Base-by-base conservation (phyloP, 2,329 filamentous ascomycete species). In the Gaeumannomyces sp. region DNA sequence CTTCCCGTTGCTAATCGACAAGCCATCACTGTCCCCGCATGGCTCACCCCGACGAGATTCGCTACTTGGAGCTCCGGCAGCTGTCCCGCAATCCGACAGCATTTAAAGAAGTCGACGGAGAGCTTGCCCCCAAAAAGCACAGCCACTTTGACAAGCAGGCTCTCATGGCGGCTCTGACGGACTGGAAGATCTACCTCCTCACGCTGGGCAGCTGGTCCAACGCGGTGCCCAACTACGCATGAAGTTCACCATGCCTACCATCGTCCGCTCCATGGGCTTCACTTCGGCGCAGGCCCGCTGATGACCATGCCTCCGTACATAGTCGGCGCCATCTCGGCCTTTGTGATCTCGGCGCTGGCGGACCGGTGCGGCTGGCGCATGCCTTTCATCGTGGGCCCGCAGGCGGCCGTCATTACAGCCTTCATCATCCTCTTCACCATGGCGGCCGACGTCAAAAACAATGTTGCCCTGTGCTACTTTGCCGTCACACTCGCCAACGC, bases 1-100 rank as follows among this genome's bases (percentile, higher is more conserved):
- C 71, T 78, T 79, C 70, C 77, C 83, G 68, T 74, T 85, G 3
- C 77, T 81, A 27, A 80, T 76, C 27, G 78, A 81, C 70, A 76
- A 73, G 1, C 78, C 79, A 0, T 70, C 73, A 0, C 70, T 75
- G 0, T 76, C 74, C 0, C 68, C 70, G 63, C 69, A 2, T 79
- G 77, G 75, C 76, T 80, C 1, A 73, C 71, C 63, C 72, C 1
- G 76, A 79, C 25, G 76, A 80, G 69, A 77, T 76, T 56, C 74
- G 76, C 16, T 79, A 73, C 59, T 72, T 79, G 1, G 75, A 78
- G 63, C 72, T 79, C 1, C 73, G 76, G 0, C 74, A 76, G 66
- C 53, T 74, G n/a, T 72, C 73, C 7, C 69, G 76, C 10, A 70
- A 71, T 6, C 59, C 59, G 6, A 60, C 59, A 8, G 59, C 59